Evolutionary conservation across 306 rosid genomes (phyloP).

Genomic region (Vicia sativa): DNA sequence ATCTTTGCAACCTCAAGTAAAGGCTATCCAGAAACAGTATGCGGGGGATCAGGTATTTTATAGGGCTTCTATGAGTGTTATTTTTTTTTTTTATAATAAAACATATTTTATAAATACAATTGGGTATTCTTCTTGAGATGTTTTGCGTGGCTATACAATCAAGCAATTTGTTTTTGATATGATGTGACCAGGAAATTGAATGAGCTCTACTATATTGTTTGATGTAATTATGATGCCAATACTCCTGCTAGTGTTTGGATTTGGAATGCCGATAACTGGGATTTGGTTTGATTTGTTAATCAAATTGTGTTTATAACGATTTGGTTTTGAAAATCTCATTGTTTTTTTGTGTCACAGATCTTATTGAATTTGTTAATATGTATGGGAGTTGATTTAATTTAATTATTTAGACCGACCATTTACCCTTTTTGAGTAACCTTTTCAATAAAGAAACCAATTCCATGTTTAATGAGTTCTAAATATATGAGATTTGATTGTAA

Average conservation of each 20-base stretch:
- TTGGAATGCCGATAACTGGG: slow-evolving; percentile 18
- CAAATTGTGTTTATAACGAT: slow-evolving; percentile 1
- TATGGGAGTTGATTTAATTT: slow-evolving; percentile 4
- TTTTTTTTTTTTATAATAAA: slow-evolving; percentile 20
- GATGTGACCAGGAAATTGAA: background rate
- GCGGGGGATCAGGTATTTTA: slow-evolving; percentile 85
- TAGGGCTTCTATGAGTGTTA: slow-evolving; percentile 24
- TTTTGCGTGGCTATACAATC: slow-evolving; percentile 14
- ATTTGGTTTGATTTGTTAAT: slow-evolving; percentile 13
- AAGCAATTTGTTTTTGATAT: slow-evolving; percentile 11
- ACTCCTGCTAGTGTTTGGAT: slow-evolving; percentile 28
- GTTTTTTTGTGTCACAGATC: background rate
- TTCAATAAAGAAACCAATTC: background rate
- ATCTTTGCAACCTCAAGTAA: slow-evolving; percentile 86
- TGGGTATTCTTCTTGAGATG: slow-evolving; percentile 12
- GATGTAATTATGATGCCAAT: slow-evolving; percentile 15
- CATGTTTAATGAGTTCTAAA: slow-evolving; percentile 7
- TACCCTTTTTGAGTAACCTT: slow-evolving; percentile 13
- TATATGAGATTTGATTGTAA: slow-evolving; percentile 16
- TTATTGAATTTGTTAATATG: slow-evolving; percentile 20
- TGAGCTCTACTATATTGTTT: slow-evolving; percentile 9
- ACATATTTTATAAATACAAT: background rate
- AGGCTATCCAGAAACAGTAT: slow-evolving; percentile 83
- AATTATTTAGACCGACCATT: background rate
- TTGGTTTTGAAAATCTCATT: slow-evolving; percentile 11